phyloP scores from a whole-genome alignment of 2,329 filamentous ascomycete species.

The Pseudopithomyces maydicus region DNA sequence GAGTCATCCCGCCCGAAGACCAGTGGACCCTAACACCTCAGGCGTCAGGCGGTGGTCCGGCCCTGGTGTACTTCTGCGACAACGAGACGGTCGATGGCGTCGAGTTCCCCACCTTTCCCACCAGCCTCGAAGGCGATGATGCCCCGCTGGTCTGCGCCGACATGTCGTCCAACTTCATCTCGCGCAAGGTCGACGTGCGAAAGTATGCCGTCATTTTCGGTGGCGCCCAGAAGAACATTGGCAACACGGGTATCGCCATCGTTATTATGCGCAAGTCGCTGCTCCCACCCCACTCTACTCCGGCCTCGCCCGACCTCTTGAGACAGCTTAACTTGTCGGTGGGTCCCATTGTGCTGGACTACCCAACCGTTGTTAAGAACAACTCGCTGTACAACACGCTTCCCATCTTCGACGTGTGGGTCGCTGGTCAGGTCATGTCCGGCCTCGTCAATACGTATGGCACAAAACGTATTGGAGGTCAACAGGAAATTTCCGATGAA shows the following conservation, averaged over 20 bases:
- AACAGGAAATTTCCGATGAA: slow-evolving; percentile 72
- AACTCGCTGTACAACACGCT: slow-evolving; percentile 96
- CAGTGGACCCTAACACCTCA: slow-evolving; percentile 74
- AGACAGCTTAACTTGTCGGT: slow-evolving; percentile 77
- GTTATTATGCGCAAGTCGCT: slow-evolving; percentile 82
- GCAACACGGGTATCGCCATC: slow-evolving; percentile 83
- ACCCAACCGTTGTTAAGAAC: slow-evolving; percentile 85
- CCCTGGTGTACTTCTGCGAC: slow-evolving; percentile 87
- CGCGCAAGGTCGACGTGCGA: slow-evolving; percentile 73
- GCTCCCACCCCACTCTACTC: slow-evolving; percentile 64
- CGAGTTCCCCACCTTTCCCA: slow-evolving; percentile 79
- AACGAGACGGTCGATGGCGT: slow-evolving; percentile 96
- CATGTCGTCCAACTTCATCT: slow-evolving; percentile 94
- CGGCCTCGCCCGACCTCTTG: slow-evolving; percentile 70
- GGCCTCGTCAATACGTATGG: slow-evolving; percentile 70
- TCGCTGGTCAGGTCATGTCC: slow-evolving; percentile 87
- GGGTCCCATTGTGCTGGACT: slow-evolving; percentile 79
- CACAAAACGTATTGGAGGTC: slow-evolving; percentile 72
- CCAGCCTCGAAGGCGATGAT: slow-evolving; percentile 67
- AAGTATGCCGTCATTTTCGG: slow-evolving; percentile 87
- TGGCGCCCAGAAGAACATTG: slow-evolving; percentile 94
- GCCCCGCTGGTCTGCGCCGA: slow-evolving; percentile 81
- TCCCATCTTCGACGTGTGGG: slow-evolving; percentile 91
- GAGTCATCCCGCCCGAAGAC: slow-evolving; percentile 76
- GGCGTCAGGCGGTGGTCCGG: slow-evolving; percentile 58